These are phyloP conservation scores for Vachellia pachyceras DNA, from an alignment of 306 rosid species.

Conservation along the genomic window DNA sequence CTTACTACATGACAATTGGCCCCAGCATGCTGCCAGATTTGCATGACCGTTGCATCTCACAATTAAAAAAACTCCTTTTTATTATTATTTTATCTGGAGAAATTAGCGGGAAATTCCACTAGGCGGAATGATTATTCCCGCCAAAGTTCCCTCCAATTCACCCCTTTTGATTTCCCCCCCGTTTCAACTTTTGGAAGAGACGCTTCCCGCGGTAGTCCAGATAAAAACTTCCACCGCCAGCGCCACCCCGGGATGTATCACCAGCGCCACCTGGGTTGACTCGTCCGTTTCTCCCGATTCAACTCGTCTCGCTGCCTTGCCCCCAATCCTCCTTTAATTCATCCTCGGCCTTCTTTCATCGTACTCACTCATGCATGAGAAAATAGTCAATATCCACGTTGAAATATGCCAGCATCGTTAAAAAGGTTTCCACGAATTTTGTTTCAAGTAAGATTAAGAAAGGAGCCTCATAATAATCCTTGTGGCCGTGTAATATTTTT, in stretches of 20 bases:
- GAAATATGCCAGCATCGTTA: background rate
- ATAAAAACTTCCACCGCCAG: background rate
- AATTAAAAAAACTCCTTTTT: background rate
- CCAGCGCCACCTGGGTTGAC: conserved; percentile 1
- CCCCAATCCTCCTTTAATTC: too few species aligned
- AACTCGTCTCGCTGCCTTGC: background rate
- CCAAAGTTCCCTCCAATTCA: conserved; percentile 40
- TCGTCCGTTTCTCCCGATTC: conserved; percentile 5
- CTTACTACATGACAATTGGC: background rate
- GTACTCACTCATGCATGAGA: too few species aligned
- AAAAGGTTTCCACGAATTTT: background rate
- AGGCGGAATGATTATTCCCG: conserved; percentile 49
- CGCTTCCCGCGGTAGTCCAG: background rate
- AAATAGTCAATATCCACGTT: background rate
- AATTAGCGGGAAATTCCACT: conserved; percentile 37
- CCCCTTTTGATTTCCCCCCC: background rate
- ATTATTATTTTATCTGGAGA: conserved; percentile 12
- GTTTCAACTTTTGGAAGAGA: background rate
- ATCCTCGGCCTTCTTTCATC: background rate
- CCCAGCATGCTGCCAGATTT: background rate
- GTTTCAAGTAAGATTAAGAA: too few species aligned
- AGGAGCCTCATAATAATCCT: too few species aligned
- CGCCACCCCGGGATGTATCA: background rate
- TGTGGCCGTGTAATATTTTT: too few species aligned
- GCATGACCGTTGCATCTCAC: conserved; percentile 23